Evolutionary conservation across 352 stramenopile species (phyloP), one percentile per base, ranked within the genome.

Genomic region (Phytophthora crassamura): DNA sequence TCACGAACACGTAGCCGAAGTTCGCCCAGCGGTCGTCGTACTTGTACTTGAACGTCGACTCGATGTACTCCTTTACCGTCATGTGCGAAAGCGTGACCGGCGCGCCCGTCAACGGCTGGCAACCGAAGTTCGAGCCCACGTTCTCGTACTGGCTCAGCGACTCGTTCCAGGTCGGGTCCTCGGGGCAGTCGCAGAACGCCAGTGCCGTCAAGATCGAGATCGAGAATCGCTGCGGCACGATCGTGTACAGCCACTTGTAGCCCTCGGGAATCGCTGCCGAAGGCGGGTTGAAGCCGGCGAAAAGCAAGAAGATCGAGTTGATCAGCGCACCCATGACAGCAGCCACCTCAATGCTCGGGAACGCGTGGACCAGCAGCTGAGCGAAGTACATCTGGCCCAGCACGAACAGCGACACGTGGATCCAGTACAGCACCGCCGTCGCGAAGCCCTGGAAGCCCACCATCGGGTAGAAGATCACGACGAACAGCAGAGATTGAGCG

Each of bases 211-310:
- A 14, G 48, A 55, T 55, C 16, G 32, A 43, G 48, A 55, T 20
- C 25, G 32, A 43, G 18, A 55, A 55, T 9, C 48, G 35, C 48
- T 55, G 48, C 16, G 48, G 48, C 11, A 43, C 48, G 18, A 55
- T 55, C 48, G 48, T 55, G 47, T 55, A 55, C 10, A 55, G 47
- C 47, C 47, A 57, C 49, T 57, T 57, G 49, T 57, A 57, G 35
- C 49, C 49, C 15, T 33, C 49, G 11, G 49, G 49, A 35, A 57
- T 57, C 5, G 49, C 46, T 25, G 49, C 2, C n/a, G 49, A 35
- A 8, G 49, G 35, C 35, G 49, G 49, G 49, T 47, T 57, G 49
- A 57, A 57, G 49, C 49, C 49, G 20, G 49, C 49, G 38, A 57
- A 47, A 20, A 57, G 49, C 49, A 57, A 28, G 22, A 57, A 57